Evolutionary conservation across 2,329 filamentous ascomycete species (phyloP).

Genomic region (Ophiosphaerella korrae): DNA sequence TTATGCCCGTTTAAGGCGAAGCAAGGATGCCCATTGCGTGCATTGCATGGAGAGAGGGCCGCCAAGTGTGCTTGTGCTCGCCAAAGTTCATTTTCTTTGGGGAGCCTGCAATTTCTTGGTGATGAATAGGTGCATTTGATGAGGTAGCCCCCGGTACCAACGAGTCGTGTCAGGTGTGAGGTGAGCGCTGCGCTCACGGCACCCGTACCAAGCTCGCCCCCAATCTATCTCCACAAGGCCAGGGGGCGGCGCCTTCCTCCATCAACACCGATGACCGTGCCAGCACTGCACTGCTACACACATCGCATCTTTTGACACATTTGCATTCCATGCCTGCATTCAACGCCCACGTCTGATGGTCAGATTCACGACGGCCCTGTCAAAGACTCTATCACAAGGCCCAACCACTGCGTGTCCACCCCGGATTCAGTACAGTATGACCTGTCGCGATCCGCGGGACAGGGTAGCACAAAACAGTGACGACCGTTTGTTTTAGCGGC

Average conservation of each 20-base stretch:
- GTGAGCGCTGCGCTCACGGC: too few relatives aligned
- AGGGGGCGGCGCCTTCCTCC: conserved; percentile 4
- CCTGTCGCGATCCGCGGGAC: conserved; percentile 10
- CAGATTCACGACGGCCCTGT: neutral
- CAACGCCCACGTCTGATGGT: too few relatives aligned
- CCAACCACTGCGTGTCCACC: conserved; percentile 11
- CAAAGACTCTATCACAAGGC: conserved; percentile 7
- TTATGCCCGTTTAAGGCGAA: conserved; percentile 1
- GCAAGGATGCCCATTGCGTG: conserved; percentile 1
- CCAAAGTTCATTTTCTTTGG: too few relatives aligned
- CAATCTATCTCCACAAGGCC: too few relatives aligned
- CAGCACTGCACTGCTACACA: neutral
- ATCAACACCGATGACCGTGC: neutral
- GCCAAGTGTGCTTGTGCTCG: too few relatives aligned
- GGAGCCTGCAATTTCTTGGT: too few relatives aligned
- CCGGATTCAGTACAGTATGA: conserved; percentile 7
- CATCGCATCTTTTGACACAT: conserved; percentile 1
- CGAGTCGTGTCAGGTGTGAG: too few relatives aligned
- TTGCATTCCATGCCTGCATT: conserved; percentile 9
- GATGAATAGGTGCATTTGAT: too few relatives aligned
- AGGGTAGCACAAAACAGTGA: conserved; percentile 36
- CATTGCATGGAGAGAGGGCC: neutral
- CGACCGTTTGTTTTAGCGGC: conserved; percentile 44
- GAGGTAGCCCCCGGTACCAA: too few relatives aligned
- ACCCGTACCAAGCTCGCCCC: too few relatives aligned